Evolutionary conservation across 176 grass and related monocot species (phyloP), one percentile per base, ranked within the genome.

Genomic region (Areca catechu): DNA sequence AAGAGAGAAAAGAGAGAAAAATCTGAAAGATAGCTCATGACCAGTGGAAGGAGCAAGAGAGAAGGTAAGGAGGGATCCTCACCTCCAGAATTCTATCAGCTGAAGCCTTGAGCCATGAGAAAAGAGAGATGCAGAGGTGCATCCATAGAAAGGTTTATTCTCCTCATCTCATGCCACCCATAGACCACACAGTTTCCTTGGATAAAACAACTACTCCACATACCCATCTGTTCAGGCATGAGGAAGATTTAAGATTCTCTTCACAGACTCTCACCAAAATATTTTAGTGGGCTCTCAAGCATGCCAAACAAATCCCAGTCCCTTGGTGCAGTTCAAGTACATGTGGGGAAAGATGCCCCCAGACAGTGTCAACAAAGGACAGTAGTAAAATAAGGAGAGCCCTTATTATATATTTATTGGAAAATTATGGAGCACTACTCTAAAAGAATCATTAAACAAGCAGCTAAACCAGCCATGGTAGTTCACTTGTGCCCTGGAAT

Each of bases 361-460:
- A 81, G 61, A 74, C 73, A 72, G 74, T 78, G 74, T 79, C 84
- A 87, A 79, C 60, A 83, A 88, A 79, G 75, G 79, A 83, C 75
- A 88, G 63, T 57, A 55, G 61, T 72, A 72, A 76, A 59, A 74
- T 76, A 84, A 78, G 66, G 68, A 84, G 78, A 71, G 53, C 78
- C 74, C 74, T 72, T 81, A 70, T 81, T 75, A 67, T 79, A 79
- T 75, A 81, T 63, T 75, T 69, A 68, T 66, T 69, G 25, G 57
- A 58, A 15, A 51, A 85, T 56, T 71, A 64, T 75, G 74, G 74
- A 89, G 79, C 74, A 75, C 61, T 28, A 68, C 68, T 68, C 60
- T 29, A 73, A 48, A 67, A 72, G 71, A 76, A 81, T 72, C 63
- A 76, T 61, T 65, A 60, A 78, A 57, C 57, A 66, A 54, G 85